These are phyloP conservation scores for Bjerkandera adusta DNA, from an alignment of 1,284 basidiomycete species.

Conservation along the genomic window DNA sequence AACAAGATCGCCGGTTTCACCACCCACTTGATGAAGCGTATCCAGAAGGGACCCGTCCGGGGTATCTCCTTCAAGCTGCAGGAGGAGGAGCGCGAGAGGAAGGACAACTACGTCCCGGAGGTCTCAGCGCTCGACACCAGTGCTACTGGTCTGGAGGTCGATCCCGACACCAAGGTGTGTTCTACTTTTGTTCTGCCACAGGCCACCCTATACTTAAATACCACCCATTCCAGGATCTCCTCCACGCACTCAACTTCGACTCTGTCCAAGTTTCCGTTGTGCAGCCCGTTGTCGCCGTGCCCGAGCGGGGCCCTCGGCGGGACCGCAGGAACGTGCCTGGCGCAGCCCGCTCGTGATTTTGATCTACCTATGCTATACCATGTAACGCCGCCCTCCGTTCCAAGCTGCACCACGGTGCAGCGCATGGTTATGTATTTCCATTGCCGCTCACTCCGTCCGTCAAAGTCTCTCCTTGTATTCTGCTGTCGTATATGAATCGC, in stretches of 20 bases:
- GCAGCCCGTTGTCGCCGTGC: constrained; percentile 62
- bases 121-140: constrained; percentile 89
- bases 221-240: constrained; percentile 81
- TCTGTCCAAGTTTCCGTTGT: constrained; percentile 74
- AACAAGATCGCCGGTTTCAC: constrained; percentile 99
- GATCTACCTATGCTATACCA: constrained; percentile 24
- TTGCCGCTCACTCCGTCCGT: too few relatives aligned
- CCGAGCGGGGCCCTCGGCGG: constrained; percentile 72
- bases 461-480: too few relatives aligned
- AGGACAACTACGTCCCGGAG: constrained; percentile 98
- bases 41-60: constrained; percentile 98
- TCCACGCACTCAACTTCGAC: constrained; percentile 90
- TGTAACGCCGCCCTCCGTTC: constrained; percentile 16
- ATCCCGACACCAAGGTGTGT: constrained; percentile 87
- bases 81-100: constrained; percentile 99
- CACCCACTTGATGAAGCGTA: constrained; percentile 99
- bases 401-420: not conserved
- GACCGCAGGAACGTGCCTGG: constrained; percentile 85
- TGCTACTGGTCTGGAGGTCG: constrained; percentile 78
- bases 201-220: too few relatives aligned
- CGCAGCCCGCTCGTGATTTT: constrained; percentile 51
- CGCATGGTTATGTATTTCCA: not conserved
- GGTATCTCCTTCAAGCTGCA: constrained; percentile 99
- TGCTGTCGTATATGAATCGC: not conserved
- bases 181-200: not conserved